phyloP scores from a whole-genome alignment of 768 basidiomycete species.

The Kwoniella dejecticola region DNA sequence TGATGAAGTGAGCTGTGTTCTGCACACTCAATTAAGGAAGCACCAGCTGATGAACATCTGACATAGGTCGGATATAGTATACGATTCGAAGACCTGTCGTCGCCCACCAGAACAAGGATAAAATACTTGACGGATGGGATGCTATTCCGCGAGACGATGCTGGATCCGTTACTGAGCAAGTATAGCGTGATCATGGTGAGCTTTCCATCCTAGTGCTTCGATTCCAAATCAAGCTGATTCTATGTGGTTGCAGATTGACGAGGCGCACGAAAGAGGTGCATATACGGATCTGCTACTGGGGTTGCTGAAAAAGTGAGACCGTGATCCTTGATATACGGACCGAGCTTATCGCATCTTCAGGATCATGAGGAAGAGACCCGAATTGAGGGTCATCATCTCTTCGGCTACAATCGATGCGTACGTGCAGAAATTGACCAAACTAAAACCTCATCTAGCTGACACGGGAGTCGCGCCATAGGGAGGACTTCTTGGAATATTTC shows the following conservation, averaged over 20 bases:
- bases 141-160: slow-evolving; percentile 89
- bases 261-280: slow-evolving; percentile 94
- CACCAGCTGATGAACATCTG: neutral
- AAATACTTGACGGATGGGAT: slow-evolving; percentile 98
- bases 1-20: slow-evolving; percentile 58
- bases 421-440: slow-evolving; percentile 32
- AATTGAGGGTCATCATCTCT: slow-evolving; percentile 86
- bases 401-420: slow-evolving; percentile 92
- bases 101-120: slow-evolving; percentile 80
- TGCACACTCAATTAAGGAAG: neutral
- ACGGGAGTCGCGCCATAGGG: slow-evolving; percentile 37
- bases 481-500: slow-evolving; percentile 86
- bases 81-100: slow-evolving; percentile 90
- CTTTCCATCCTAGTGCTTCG: no score
- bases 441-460: neutral
- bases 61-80: slow-evolving; percentile 92
- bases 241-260: slow-evolving; percentile 70
- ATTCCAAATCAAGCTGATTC: no score
- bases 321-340: neutral
- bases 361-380: slow-evolving; percentile 86
- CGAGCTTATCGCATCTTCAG: slow-evolving; percentile 58
- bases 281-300: slow-evolving; percentile 93
- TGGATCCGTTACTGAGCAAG: slow-evolving; percentile 86
- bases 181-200: slow-evolving; percentile 94
- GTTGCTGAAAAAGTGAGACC: slow-evolving; percentile 80